Evolutionary conservation across 2,329 filamentous ascomycete genomes (phyloP).

Genomic region (Iodosphaeria phyllophila): DNA sequence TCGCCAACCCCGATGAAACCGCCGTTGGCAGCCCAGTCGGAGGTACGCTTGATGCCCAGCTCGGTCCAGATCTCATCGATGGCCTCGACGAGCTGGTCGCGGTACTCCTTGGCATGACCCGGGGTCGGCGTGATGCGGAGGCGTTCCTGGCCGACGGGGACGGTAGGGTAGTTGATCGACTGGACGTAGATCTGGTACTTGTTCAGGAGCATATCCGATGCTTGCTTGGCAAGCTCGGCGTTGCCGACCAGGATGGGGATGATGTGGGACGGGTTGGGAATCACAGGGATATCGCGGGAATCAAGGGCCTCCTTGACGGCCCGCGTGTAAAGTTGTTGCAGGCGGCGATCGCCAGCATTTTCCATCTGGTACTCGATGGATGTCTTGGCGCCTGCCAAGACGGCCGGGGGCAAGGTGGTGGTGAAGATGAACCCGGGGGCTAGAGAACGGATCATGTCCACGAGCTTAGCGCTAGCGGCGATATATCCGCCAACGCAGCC

Average conservation of each 20-base stretch:
- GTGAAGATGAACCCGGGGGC: slow-evolving; percentile 98
- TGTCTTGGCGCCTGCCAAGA: slow-evolving; percentile 82
- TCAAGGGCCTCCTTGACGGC: slow-evolving; percentile 75
- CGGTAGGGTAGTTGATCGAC: slow-evolving; percentile 8
- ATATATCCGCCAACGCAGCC: slow-evolving; percentile 97
- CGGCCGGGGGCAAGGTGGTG: slow-evolving; percentile 84
- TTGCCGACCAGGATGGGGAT: slow-evolving; percentile 87
- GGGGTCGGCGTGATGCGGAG: slow-evolving; percentile 92
- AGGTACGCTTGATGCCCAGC: slow-evolving; percentile 79
- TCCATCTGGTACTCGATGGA: slow-evolving; percentile 89
- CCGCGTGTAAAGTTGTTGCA: slow-evolving; percentile 92
- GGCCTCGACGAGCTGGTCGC: slow-evolving; percentile 68
- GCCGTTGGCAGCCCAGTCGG: slow-evolving; percentile 76
- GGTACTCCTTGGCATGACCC: slow-evolving; percentile 70
- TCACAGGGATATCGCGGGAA: slow-evolving; percentile 77
- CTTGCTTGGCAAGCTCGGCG: slow-evolving; percentile 78
- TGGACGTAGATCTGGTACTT: slow-evolving; percentile 94
- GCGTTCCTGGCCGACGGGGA: slow-evolving; percentile 60
- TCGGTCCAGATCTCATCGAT: slow-evolving; percentile 78
- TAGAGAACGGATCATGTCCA: slow-evolving; percentile 85
- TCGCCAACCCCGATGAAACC: slow-evolving; percentile 92
- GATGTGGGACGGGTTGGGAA: slow-evolving; percentile 95
- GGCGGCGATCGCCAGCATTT: slow-evolving; percentile 68
- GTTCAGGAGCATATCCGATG: slow-evolving; percentile 77
- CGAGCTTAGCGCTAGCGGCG: slow-evolving; percentile 67